Base-by-base conservation (phyloP, 2,329 filamentous ascomycete species). In the Shiraia bambusicola region DNA sequence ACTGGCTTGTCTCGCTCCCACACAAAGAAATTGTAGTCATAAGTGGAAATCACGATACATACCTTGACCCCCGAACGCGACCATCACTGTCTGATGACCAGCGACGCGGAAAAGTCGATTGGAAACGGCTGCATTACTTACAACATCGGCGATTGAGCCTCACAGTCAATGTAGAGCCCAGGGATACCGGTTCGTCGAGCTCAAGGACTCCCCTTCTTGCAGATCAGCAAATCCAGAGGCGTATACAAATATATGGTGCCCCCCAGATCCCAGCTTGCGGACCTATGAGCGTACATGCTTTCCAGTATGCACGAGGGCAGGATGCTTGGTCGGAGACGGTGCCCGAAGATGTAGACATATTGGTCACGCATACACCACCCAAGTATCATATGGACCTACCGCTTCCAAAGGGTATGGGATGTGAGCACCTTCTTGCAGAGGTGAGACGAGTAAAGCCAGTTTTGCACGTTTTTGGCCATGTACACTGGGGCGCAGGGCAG, bases 41-140 rank as follows among this genome's bases (percentile, higher is more conserved):
- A 24, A 82, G 83, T 24, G 92, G 92, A 1, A 96, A 96, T 63
- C 92, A 96, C 66, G 92, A 96, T 63, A 84, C 82, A 57, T 94
- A 82, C 73, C 86, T 95, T 47, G 92, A 95, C 66, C 74, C 79
- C 16, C 74, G 75, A 25, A 82, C 81, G 11, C 77, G 87, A 3
- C 68, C 66, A 12, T 69, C 68, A 14, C 48, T 75, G 3, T 40
- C 58, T 1, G 69, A 76, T 8, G 73, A 78, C 32, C 82, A 88
- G 59, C 74, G 76, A 24, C 61, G 73, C n/a, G 69, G 71, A 1
- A 66, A 65, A 22, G 75, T 91, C 12, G 74, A 88, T 54, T 83
- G 88, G 73, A 83, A 79, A 38, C 75, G 75, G 30, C 72, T 95
- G 34, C 75, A 82, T 56, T 95, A 95, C 66, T 79, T 95, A 3